Conservation (phyloP, 306 rosid species). For the Carpinus viminea region DNA sequence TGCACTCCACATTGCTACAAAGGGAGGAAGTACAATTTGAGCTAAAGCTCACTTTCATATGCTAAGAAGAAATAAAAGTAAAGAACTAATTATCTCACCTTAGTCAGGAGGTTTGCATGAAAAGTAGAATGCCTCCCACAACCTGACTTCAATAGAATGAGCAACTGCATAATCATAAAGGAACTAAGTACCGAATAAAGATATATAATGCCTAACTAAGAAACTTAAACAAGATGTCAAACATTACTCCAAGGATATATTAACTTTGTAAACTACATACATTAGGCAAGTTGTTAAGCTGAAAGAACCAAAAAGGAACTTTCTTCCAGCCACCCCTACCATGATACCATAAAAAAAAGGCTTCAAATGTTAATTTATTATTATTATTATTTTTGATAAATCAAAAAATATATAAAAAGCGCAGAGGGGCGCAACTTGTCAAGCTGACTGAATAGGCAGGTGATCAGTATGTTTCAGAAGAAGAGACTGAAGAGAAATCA, state of each 20-base stretch:
- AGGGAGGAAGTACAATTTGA: no score
- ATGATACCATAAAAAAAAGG: not conserved
- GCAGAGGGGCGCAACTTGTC: no score
- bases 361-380: not conserved
- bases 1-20: no score
- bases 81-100: slow-evolving; percentile 39
- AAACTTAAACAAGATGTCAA: not conserved
- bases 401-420: no score
- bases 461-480: not conserved
- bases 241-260: not conserved
- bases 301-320: not conserved
- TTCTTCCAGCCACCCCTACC: not conserved
- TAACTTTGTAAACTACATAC: not conserved
- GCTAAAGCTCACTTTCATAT: not conserved
- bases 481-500: not conserved
- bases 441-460: not conserved
- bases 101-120: slow-evolving; percentile 14
- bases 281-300: not conserved
- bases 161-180: slow-evolving; percentile 33
- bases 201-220: not conserved
- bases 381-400: no score
- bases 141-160: slow-evolving; percentile 23
- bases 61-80: not conserved
- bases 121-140: slow-evolving; percentile 20
- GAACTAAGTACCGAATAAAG: not conserved